These are phyloP conservation scores for Globisporangium middletonii DNA, from an alignment of 352 stramenopile genomes.

Conservation along the genomic window DNA sequence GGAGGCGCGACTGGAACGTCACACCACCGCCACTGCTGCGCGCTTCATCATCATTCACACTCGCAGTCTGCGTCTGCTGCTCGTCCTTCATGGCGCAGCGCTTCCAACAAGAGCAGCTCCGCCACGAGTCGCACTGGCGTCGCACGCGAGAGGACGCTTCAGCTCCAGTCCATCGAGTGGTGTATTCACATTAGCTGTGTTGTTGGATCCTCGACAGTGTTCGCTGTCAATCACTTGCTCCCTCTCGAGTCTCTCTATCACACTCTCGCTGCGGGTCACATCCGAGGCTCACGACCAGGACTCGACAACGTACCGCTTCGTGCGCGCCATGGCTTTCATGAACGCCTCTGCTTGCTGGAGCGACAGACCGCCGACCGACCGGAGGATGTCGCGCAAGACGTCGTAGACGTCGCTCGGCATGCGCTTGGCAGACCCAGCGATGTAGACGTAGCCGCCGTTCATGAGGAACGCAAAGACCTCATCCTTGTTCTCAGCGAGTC, in stretches of 20 bases:
- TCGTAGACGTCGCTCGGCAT: constrained; percentile 92
- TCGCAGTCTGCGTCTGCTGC: too few species aligned
- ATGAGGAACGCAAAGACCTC: constrained; percentile 64
- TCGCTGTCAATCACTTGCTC: neutral
- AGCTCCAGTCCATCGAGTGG: too few species aligned
- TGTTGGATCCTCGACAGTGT: too few species aligned
- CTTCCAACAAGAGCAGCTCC: too few species aligned
- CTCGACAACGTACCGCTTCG: constrained; percentile 82
- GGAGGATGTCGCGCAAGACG: constrained; percentile 81
- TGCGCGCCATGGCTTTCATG: constrained; percentile 68
- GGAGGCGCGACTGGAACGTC: constrained; percentile 44
- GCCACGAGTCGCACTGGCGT: too few species aligned
- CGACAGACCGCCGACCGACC: constrained; percentile 62
- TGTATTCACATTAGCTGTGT: too few species aligned
- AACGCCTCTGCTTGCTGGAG: constrained; percentile 56
- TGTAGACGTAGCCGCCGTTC: constrained; percentile 67
- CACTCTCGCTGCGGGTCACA: neutral
- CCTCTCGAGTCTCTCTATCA: neutral
- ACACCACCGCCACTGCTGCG: neutral
- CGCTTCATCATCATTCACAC: neutral
- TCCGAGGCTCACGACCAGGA: constrained; percentile 57
- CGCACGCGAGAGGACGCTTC: too few species aligned
- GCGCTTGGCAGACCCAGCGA: constrained; percentile 87
- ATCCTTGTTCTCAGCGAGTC: constrained; percentile 78
- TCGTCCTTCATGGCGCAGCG: too few species aligned